phyloP scores from a whole-genome alignment of 2,329 filamentous ascomycete genomes.

The Cadophora gregata region DNA sequence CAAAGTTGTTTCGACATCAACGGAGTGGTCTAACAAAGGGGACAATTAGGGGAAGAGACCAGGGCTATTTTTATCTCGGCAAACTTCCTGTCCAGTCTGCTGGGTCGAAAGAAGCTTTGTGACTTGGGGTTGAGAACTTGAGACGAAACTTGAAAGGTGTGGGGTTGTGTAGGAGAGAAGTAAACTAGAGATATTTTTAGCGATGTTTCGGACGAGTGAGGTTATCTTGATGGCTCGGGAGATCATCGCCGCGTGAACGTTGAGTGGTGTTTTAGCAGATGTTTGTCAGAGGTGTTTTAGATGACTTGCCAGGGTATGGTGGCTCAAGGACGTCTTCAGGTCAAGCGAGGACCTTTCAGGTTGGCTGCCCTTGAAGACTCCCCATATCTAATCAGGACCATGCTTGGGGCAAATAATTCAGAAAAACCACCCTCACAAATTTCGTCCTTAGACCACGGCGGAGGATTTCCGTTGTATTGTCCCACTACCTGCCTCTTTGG shows the following conservation, averaged over 20 bases:
- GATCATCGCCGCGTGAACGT: background rate
- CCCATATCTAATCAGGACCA: background rate
- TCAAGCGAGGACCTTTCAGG: background rate
- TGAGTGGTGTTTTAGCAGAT: background rate
- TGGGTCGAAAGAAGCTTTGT: conserved; percentile 6
- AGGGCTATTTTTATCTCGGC: background rate
- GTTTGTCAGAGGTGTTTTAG: background rate
- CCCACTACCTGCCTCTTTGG: background rate
- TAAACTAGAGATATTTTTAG: background rate
- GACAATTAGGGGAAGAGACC: background rate
- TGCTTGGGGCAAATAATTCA: background rate
- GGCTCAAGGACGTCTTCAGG: background rate
- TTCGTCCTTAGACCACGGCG: background rate
- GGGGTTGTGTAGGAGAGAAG: background rate
- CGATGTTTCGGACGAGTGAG: background rate
- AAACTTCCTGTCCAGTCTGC: background rate
- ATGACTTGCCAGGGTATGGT: background rate
- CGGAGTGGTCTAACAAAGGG: background rate
- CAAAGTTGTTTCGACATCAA: background rate
- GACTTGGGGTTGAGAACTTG: background rate
- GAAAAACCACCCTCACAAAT: background rate
- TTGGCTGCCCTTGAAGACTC: background rate
- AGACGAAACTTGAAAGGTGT: conserved; percentile 11
- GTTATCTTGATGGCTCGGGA: background rate
- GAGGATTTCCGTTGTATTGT: background rate